These are phyloP conservation scores for Zancudomyces culisetae DNA, from an alignment of 371 early-diverging fungal species.

Conservation along the genomic window DNA sequence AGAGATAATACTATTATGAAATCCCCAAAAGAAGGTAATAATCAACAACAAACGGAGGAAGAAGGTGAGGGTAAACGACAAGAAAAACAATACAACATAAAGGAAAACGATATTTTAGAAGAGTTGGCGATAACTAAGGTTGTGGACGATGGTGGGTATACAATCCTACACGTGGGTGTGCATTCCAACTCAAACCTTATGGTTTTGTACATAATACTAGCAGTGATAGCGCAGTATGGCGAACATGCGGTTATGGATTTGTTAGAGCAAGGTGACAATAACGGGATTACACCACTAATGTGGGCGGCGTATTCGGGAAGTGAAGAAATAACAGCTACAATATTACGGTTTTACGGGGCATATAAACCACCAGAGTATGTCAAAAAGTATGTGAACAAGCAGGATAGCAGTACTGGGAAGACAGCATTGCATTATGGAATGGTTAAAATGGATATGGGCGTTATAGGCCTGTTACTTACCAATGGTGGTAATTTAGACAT, in stretches of 20 bases:
- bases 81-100: too few species aligned
- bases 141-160: slow-evolving; percentile 73
- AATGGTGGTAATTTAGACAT: slow-evolving; percentile 30
- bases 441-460: slow-evolving; percentile 25
- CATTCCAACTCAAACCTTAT: slow-evolving; percentile 65
- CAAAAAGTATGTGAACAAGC: slow-evolving; percentile 17
- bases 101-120: too few species aligned
- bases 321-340: slow-evolving; percentile 36
- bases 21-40: too few species aligned
- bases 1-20: too few species aligned
- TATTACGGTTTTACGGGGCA: slow-evolving; percentile 47
- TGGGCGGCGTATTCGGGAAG: slow-evolving; percentile 87
- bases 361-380: too few species aligned
- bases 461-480: slow-evolving; percentile 30
- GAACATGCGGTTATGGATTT: slow-evolving; percentile 45
- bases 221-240: slow-evolving; percentile 20
- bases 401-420: slow-evolving; percentile 50
- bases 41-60: too few species aligned
- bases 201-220: slow-evolving; percentile 39
- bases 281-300: slow-evolving; percentile 77
- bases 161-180: slow-evolving; percentile 76
- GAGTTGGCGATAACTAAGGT: too few species aligned
- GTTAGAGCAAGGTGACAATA: slow-evolving; percentile 48
- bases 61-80: too few species aligned
- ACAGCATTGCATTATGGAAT: slow-evolving; percentile 71